A percentile compares a stretch with the other conserved stretches of the same genome.
phyloP scores from a whole-genome alignment of 257 asterid genomes.

The Solanum pennellii region DNA sequence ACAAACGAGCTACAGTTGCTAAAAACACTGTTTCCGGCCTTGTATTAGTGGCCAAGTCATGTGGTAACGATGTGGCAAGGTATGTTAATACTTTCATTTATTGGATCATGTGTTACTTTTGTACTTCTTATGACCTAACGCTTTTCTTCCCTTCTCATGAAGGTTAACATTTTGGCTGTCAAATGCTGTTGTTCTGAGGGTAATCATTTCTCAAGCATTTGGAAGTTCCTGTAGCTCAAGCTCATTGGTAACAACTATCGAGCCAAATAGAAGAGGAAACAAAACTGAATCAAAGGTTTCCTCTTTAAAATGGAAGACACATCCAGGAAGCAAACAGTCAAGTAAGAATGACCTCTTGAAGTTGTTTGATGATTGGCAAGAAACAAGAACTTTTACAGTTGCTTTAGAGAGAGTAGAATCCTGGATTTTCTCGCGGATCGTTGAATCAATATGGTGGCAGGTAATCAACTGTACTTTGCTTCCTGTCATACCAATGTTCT shows the following conservation, averaged over 20 bases:
- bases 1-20: slow-evolving; percentile 74
- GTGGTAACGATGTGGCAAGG: slow-evolving; percentile 93
- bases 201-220: slow-evolving; percentile 65
- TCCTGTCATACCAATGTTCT: background rate
- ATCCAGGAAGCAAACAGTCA: slow-evolving; percentile 28
- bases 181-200: slow-evolving; percentile 77
- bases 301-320: slow-evolving; percentile 24
- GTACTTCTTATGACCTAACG: slow-evolving; percentile 3
- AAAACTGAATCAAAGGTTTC: slow-evolving; percentile 19
- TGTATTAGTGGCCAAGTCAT: slow-evolving; percentile 75
- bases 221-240: slow-evolving; percentile 63
- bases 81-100: slow-evolving; percentile 16
- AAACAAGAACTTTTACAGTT: slow-evolving; percentile 68
- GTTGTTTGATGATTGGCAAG: slow-evolving; percentile 86
- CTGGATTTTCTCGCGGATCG: slow-evolving; percentile 88
- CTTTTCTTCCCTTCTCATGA: slow-evolving; percentile 7
- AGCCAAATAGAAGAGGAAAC: slow-evolving; percentile 31
- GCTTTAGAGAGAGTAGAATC: slow-evolving; percentile 85
- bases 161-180: slow-evolving; percentile 96
- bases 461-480: slow-evolving; percentile 17
- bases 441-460: slow-evolving; percentile 99
- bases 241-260: slow-evolving; percentile 26
- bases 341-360: slow-evolving; percentile 40
- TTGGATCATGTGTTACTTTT: background rate
- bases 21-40: slow-evolving; percentile 80